Base-by-base conservation (phyloP, 2,329 filamentous ascomycete genomes). In the Elsinoe fawcettii region DNA sequence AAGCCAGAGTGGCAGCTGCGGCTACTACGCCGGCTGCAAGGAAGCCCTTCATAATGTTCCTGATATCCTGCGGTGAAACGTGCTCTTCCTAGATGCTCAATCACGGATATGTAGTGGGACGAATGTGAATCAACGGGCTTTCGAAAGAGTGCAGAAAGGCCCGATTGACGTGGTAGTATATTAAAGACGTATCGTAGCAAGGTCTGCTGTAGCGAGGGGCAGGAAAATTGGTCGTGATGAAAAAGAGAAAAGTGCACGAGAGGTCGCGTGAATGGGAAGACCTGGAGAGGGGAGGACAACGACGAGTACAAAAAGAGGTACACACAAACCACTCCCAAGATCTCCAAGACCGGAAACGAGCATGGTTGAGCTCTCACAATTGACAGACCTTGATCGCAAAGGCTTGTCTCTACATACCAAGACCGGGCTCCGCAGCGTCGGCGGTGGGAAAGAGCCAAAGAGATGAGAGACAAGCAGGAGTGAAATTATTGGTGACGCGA, bases 21-120 rank as follows among this genome's bases (percentile, higher is more conserved):
- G 58, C 58, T 58, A 79, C 67, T 49, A 72, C 43, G 47, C 44
- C 58, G 32, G 60, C 51, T 41, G 39, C 70, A 59, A 75, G 66
- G 54, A 70, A 67, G 59, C 70, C 71, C 77, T 83, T 83, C 81
- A 84, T 84, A 60, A 57, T 77, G 67, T 60, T 30, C 27, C 12
- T 51, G 25, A 25, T 30, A 37, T 44, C 32, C 41, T 49, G 43
- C 20, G 18, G 12, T 46, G 12, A 25, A n/a, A 46, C 20, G 20
- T 46, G 22, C 41, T 46, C 20, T 25, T 46, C 1, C 22, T 25
- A 3, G 3, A 4, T n/a, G 22, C 5, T 23, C 20, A 20, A 46
- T 46, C 12, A 25, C 41, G 8, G 20, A n/a, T 46, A 12, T 12
- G 4, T 5, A 12, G 34, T 32, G 18, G 25, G 18, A 22, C 30